Evolutionary conservation across 352 stramenopile species (phyloP), one percentile per base, ranked within the genome.

Genomic region (Ophiocytium majus): DNA sequence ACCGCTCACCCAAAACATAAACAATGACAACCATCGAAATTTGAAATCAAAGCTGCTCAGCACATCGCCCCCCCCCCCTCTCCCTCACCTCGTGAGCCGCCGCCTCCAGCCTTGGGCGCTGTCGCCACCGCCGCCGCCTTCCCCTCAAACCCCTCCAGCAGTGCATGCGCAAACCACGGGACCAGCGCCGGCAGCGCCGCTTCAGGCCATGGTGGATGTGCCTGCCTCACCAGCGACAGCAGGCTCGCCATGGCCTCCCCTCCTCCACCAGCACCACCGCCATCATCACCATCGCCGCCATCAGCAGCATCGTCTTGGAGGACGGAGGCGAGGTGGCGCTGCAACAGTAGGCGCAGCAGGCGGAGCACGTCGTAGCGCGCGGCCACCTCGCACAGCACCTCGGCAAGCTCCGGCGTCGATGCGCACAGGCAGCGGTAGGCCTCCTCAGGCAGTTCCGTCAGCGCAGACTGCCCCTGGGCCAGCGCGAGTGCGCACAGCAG

Each of bases 341-440:
- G 79, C 10, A 88, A 17, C n/a, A 88, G 79, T 10, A 85, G 36
- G 74, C 81, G 81, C 33, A 88, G 80, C 28, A 88, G 84, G 19
- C 74, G 49, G 1, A 63, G 76, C 0, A 76, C 50, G 50, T 88
- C 84, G 37, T 82, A 88, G 28, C 78, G 76, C 0, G 75, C 32
- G 9, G 80, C 31, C 1, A 88, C 64, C 34, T 50, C 49, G 23
- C 79, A 71, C 32, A 88, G 50, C 33, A 88, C 49, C 14, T 31
- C 74, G 0, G 80, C 1, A n/a, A 88, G 79, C 0, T 32, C 74
- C 64, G 79, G 35, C 17, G 80, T 49, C 10, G 23, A 63, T n/a
- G 63, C 79, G 5, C 5, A 5, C 34, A 76, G 34, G 5, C 17
- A 5, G 31, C 31, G 31, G 34, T 17, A 76, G 5, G 64, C 64